These are phyloP conservation scores for Melaleuca alternifolia DNA, from an alignment of 345 rosid species.

Conservation along the genomic window DNA sequence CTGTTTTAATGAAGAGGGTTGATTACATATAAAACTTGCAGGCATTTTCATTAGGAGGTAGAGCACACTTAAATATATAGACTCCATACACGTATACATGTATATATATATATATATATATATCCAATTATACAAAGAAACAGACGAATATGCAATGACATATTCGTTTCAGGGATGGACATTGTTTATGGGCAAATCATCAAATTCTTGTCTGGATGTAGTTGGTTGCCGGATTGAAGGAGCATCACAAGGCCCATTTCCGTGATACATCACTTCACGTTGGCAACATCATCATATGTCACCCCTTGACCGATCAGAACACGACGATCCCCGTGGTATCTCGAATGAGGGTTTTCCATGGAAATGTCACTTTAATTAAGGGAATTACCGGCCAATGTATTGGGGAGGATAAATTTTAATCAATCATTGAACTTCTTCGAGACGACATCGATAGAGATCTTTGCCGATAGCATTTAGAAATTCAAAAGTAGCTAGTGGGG, in stretches of 20 bases:
- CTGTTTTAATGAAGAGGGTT: not conserved
- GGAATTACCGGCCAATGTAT: not conserved
- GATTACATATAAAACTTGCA: not conserved
- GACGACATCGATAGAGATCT: not conserved
- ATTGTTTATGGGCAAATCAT: not conserved
- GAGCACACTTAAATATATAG: not conserved
- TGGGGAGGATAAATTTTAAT: not conserved
- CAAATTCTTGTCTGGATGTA: not conserved
- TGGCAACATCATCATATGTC: not conserved
- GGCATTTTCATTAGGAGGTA: not conserved
- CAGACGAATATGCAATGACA: not conserved
- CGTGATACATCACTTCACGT: not conserved
- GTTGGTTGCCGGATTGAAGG: not conserved
- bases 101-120: not conserved
- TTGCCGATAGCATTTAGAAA: not conserved
- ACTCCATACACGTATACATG: too few relatives aligned
- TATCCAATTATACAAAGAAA: not conserved
- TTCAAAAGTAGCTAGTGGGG: not conserved
- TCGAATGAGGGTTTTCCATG: not conserved
- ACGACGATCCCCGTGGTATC: not conserved
- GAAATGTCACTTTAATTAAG: not conserved
- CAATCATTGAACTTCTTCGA: too few relatives aligned
- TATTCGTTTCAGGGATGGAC: not conserved
- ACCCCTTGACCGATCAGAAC: not conserved
- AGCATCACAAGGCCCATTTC: not conserved